These are phyloP conservation scores for Penicillium atrosanguineum DNA, from an alignment of 495 filamentous ascomycete genomes.

Conservation along the genomic window DNA sequence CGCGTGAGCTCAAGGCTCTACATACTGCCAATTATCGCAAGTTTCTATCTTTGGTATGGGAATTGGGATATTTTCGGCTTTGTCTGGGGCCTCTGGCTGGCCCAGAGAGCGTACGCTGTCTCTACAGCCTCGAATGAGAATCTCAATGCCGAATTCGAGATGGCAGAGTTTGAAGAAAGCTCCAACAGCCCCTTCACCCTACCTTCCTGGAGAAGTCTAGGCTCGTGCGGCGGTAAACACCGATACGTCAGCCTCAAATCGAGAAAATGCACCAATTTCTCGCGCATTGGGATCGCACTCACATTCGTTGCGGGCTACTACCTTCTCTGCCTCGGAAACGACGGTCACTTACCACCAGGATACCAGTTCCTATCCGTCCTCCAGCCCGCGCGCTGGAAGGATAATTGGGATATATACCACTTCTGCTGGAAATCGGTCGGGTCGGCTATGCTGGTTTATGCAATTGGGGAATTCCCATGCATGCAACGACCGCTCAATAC, in stretches of 20 bases:
- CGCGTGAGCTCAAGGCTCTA: conserved; percentile 29
- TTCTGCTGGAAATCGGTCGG: conserved; percentile 24
- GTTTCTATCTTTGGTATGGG: conserved; percentile 35
- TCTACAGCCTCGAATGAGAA: conserved; percentile 17
- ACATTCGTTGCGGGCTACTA: conserved; percentile 19
- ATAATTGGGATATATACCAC: conserved; percentile 20
- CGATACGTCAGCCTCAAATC: too few relatives aligned
- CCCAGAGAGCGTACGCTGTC: conserved; percentile 33
- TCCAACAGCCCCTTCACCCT: not conserved
- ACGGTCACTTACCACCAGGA: conserved; percentile 20
- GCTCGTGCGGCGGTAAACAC: not conserved
- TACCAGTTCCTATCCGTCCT: conserved; percentile 20
- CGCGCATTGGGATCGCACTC: conserved; percentile 4
- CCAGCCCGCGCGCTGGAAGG: conserved; percentile 20
- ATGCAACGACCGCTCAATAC: conserved; percentile 18
- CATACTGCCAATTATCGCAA: conserved; percentile 25
- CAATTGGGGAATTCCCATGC: conserved; percentile 18
- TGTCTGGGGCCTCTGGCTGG: conserved; percentile 41
- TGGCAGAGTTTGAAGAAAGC: conserved; percentile 8
- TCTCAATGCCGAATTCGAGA: conserved; percentile 2
- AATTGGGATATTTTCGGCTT: conserved; percentile 48
- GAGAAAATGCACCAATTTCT: not conserved
- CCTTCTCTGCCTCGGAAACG: conserved; percentile 26
- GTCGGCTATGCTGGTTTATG: conserved; percentile 20
- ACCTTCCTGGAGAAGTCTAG: not conserved